Evolutionary conservation across 306 rosid genomes (phyloP), one percentile per base, ranked within the genome.

Genomic region (Quercus wislizeni): DNA sequence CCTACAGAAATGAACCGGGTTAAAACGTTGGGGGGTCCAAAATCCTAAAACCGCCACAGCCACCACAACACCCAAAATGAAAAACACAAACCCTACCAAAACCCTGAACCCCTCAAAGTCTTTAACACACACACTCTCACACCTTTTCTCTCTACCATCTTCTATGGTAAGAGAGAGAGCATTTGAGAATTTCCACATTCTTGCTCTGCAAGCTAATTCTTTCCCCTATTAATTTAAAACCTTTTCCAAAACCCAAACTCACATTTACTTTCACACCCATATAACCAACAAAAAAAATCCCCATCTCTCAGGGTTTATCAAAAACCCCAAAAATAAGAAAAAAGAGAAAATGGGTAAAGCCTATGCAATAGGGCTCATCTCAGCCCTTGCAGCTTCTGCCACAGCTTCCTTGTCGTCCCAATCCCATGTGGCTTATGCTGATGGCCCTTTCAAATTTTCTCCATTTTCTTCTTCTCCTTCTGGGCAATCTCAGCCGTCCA

Each of bases 321-420:
- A 31, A 54, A 43, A 27, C 51, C 43, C 64, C 6, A 31, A 20
- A 18, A 28, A 67, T 5, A 67, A 67, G 20, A n/a, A 64, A 64
- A 49, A 21, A 27, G 62, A 18, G 64, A 65, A 30, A 85, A 92
- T 90, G 97, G 86, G 87, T 3, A 92, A 83, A 82, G 76, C 88
- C 14, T 88, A 85, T 27, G 82, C 93, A 51, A 78, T 85, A 2
- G 88, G 89, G 25, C 78, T 92, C 9, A 21, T 92, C 8, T 78
- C 97, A 4, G 92, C 92, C 77, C 77, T 90, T 7, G 93, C 90
- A 2, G 91, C 91, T 49, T 89, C 91, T 2, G 78, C 90, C 21
- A 89, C 91, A 1, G 74, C 95, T 54, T 72, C 81, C 27, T 33
- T 83, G 3, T 86, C 91, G 0, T 86, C 89, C 4, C 73, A 52